Evolutionary conservation across 192 early-diverging fungal species (phyloP).

Genomic region (Backusella westeae): DNA sequence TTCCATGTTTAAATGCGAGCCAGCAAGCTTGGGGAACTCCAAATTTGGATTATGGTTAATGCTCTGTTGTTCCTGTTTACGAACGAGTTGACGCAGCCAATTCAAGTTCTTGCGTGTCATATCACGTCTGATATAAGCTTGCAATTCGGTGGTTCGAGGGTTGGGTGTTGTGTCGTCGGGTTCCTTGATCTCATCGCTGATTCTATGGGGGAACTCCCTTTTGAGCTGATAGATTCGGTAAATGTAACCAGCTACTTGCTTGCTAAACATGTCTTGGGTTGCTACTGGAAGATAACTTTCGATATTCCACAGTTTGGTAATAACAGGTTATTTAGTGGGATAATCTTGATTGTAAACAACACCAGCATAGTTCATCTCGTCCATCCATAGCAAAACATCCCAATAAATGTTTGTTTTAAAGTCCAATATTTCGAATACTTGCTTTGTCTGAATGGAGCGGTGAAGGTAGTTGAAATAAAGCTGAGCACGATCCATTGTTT

Average conservation of each 20-base stretch:
- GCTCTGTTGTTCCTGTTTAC: conserved; percentile 21
- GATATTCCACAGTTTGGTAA: conserved; percentile 89
- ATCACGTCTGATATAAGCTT: conserved; percentile 50
- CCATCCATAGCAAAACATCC: conserved; percentile 90
- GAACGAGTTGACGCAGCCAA: conserved; percentile 59
- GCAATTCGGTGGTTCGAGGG: conserved; percentile 34
- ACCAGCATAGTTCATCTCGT: conserved; percentile 84
- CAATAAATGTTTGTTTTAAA: conserved; percentile 72
- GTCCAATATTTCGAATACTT: conserved; percentile 73
- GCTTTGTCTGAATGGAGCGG: conserved; percentile 66
- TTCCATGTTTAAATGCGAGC: conserved; percentile 60
- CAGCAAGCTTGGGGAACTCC: conserved; percentile 50
- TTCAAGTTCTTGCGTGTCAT: conserved; percentile 66
- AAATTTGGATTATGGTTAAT: conserved; percentile 14
- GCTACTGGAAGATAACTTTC: conserved; percentile 80
- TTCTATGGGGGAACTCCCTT: conserved; percentile 27
- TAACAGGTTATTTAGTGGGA: conserved; percentile 7
- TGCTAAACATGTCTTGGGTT: conserved; percentile 69
- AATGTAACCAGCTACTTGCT: conserved; percentile 71
- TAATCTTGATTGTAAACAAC: conserved; percentile 26
- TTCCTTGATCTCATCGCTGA: not conserved
- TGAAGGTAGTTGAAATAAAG: conserved; percentile 74
- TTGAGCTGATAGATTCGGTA: conserved; percentile 56
- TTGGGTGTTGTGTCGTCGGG: conserved; percentile 28
- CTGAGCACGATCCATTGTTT: conserved; percentile 65